These are phyloP conservation scores for Hevea brasiliensis DNA, from an alignment of 345 rosid species.

Conservation along the genomic window DNA sequence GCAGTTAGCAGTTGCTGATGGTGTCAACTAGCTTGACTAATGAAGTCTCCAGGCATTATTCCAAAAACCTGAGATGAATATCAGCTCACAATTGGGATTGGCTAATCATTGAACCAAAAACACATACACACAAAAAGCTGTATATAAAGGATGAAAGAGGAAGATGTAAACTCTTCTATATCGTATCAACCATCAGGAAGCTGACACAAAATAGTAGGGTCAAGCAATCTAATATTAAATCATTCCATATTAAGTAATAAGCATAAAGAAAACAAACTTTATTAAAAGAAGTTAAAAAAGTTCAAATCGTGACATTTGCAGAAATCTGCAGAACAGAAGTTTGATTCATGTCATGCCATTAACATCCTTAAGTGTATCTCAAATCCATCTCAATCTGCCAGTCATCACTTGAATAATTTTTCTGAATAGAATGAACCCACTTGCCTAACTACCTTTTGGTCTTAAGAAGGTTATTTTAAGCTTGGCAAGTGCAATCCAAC, in stretches of 20 bases:
- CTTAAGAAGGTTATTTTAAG: no score
- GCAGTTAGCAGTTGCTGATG: neutral
- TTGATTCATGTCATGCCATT: neutral
- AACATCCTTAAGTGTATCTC: neutral
- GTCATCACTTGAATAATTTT: no score
- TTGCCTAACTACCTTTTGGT: no score
- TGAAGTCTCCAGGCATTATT: neutral
- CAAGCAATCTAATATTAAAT: neutral
- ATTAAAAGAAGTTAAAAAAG: neutral
- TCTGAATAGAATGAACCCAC: no score
- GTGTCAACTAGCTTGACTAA: neutral
- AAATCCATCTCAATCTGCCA: neutral
- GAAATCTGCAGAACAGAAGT: neutral
- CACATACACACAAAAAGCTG: neutral
- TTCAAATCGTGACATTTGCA: neutral
- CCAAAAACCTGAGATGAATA: neutral
- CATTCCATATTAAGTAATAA: neutral
- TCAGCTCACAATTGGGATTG: neutral
- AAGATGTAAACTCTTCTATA: neutral
- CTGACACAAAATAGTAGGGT: neutral
- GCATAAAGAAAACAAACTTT: neutral
- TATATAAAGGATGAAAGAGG: neutral
- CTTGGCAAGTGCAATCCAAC: no score
- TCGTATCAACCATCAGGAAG: neutral
- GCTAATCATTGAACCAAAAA: neutral